Base-by-base conservation (phyloP, 306 rosid species). In the Glycine tomentella region DNA sequence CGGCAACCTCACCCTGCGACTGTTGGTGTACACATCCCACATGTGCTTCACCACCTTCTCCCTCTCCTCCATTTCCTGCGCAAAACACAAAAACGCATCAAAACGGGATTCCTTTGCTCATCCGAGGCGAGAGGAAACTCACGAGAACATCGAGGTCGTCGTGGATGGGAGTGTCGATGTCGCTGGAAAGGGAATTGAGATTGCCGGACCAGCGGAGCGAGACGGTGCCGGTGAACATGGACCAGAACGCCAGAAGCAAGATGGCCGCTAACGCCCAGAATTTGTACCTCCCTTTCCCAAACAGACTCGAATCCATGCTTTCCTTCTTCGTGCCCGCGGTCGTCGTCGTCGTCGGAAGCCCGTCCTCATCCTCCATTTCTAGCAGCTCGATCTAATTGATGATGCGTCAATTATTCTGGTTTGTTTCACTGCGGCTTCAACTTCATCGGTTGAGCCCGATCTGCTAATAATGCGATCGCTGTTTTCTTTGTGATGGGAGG, bases 1-100 rank as follows among this genome's bases (percentile, higher is more conserved):
- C 16, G 98, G 97, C 20, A 96, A 77, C 85, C 96, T 92, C 87
- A 93, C 88, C 93, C 98, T 92, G 50, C 90, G 98, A 82, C 93
- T 91, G 70, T 96, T 93, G 3, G 97, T 93, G 85, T 93, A 96
- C 53, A 96, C 92, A 65, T 92, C 96, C 98, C 99, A 96, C 99
- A 96, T 96, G 85, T 96, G 99, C 70, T 88, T 87, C 88, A 93
- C 99, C 85, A 90, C 93, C 81, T 90, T 96, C 92, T 96, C 99
- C 84, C 99, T 92, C 93, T 93, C 98, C 87, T 96, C 98, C 99
- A 96, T 93, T 84, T 93, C 99, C 99, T 96, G 33, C 58, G 69
- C 71, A 72, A 63, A 15, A 46, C 50, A 25, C 31, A 25, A 70
- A 52, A 58, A 33, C 69, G 49, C 65, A 80, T 17, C 31, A 49